A percentile compares a stretch with the other conserved stretches of the same genome.
These are phyloP conservation scores for Dipteronia dyeriana DNA, from an alignment of 345 rosid genomes.

Conservation along the genomic window DNA sequence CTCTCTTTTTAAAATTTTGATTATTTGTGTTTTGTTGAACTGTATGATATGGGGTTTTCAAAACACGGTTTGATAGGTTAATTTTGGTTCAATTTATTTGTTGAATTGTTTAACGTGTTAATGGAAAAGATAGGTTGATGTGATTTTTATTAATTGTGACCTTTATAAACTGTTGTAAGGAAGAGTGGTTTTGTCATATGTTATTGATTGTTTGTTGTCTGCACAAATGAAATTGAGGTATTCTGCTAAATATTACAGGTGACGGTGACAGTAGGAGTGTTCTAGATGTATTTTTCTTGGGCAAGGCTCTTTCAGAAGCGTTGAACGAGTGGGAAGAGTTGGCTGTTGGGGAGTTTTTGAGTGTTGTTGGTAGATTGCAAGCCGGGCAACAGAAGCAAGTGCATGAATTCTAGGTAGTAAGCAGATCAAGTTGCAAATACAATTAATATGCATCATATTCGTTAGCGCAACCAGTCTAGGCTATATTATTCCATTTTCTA, in stretches of 20 bases:
- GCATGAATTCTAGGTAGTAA: constrained; percentile 74
- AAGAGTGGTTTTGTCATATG: background rate
- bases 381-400: constrained; percentile 92
- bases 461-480: background rate
- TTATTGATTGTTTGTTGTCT: background rate
- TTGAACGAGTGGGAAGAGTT: constrained; percentile 78
- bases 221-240: background rate
- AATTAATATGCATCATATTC: background rate
- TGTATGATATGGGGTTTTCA: no score
- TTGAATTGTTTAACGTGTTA: no score
- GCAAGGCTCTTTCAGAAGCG: constrained; percentile 89
- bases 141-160: background rate
- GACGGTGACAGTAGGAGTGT: constrained; percentile 65
- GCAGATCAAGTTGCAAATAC: background rate
- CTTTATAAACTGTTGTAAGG: background rate
- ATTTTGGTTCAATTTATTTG: no score
- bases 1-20: no score
- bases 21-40: no score
- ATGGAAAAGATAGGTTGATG: background rate
- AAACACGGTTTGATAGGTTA: no score
- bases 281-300: constrained; percentile 93
- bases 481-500: background rate
- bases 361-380: constrained; percentile 73
- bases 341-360: constrained; percentile 75
- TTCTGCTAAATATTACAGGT: constrained; percentile 38